Evolutionary conservation across 2,329 filamentous ascomycete genomes (phyloP), one percentile per base, ranked within the genome.

Genomic region (Aureobasidium leucospermi): DNA sequence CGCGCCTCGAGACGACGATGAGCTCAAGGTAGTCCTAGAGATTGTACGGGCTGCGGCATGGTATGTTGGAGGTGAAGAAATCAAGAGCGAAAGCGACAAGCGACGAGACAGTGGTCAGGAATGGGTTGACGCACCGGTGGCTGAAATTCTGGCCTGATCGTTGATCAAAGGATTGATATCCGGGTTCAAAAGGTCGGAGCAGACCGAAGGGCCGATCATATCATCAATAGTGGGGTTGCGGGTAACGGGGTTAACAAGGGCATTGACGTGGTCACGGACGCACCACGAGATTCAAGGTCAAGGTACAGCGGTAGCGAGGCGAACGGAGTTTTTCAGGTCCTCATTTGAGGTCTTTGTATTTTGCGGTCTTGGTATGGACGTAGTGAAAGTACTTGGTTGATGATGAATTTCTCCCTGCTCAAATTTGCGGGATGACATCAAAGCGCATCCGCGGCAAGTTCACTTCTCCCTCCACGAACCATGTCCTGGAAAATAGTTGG

Each of bases 41-140:
- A 88, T 95, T 64, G 84, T 94, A 59, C 82, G 85, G 65, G 89
- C 89, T 3, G 87, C 86, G 4, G 83, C 86, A 23, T 93, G 87
- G 84, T 91, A 81, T 78, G 79, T 82, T 55, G 74, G 73, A 62
- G 76, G 75, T 3, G 64, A 72, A 19, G 59, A 61, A 2, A 58
- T 61, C 49, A 69, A 73, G 6, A 62, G 45, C 15, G 57, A 60
- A 29, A 28, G 63, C 57, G 64, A 62, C 48, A 59, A 52, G 39
- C 58, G 59, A 9, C 23, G 61, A 31, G 59, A 57, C 16, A 57
- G 59, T 19, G 43, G 42, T 9, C 31, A 47, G 48, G 36, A 28
- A 29, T 34, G 23, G 9, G 13, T 15, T 11, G 10, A 23, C 34
- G 34, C 13, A 41, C 41, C 23, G 23, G 23, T 23, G 23, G 23